Percentiles rank a stretch among this genome's conserved stretches.
phyloP scores from a whole-genome alignment of 805 yeast genomes.

The Candida chilensis region DNA sequence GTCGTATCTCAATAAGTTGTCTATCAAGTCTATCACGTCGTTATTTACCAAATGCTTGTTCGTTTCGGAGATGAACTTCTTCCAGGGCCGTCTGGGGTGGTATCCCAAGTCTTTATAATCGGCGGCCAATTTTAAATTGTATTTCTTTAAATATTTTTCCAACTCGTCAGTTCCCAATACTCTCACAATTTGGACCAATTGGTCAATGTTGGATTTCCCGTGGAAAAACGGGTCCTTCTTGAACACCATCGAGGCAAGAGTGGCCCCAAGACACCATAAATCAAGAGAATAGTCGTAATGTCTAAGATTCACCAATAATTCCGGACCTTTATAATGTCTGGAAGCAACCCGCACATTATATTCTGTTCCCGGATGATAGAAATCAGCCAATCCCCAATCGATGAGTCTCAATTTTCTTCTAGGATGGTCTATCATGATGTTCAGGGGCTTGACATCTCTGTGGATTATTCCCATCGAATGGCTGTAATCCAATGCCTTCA shows the following conservation, averaged over 20 bases:
- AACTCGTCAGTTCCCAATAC: constrained; percentile 81
- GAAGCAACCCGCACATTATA: constrained; percentile 91
- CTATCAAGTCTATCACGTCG: constrained; percentile 61
- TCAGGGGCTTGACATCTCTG: constrained; percentile 90
- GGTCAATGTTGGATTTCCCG: constrained; percentile 87
- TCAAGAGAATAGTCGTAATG: constrained; percentile 85
- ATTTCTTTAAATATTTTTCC: constrained; percentile 55
- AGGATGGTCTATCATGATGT: constrained; percentile 84
- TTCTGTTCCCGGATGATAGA: constrained; percentile 83
- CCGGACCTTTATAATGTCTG: constrained; percentile 89
- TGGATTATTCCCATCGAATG: constrained; percentile 95
- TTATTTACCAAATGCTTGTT: constrained; percentile 48
- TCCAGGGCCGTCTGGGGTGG: constrained; percentile 62
- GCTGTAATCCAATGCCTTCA: constrained; percentile 76
- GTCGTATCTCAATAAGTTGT: constrained; percentile 68
- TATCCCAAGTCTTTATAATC: constrained; percentile 76
- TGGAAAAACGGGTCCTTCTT: constrained; percentile 89
- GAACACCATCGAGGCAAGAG: constrained; percentile 82
- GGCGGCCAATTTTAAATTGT: constrained; percentile 57
- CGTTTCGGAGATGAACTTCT: constrained; percentile 43
- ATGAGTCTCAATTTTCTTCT: constrained; percentile 57
- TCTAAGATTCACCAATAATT: constrained; percentile 71
- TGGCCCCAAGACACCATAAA: constrained; percentile 87
- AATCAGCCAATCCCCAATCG: constrained; percentile 95
- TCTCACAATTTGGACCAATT: constrained; percentile 80